Percentiles rank a stretch among this genome's conserved stretches.
These are phyloP conservation scores for Xanthoceras sorbifolium DNA, from an alignment of 345 rosid genomes.

Conservation along the genomic window DNA sequence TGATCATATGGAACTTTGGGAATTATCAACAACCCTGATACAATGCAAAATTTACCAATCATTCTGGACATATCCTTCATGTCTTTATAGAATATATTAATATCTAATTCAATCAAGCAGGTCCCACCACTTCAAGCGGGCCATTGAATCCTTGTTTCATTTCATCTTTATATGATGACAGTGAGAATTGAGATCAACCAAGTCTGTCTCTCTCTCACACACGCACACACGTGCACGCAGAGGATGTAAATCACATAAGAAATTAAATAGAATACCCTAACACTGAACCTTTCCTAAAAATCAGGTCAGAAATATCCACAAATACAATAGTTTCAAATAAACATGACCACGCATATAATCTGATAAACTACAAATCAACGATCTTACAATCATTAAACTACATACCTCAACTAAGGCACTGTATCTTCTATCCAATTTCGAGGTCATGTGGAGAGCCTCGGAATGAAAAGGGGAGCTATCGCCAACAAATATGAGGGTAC, in stretches of 20 bases:
- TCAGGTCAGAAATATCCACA: background rate
- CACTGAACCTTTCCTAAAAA: background rate
- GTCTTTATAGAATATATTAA: background rate
- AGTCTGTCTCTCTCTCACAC: background rate
- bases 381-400: background rate
- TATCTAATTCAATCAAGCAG: background rate
- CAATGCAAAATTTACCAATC: background rate
- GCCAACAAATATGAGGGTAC: slow-evolving; percentile 86
- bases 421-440: slow-evolving; percentile 80
- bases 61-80: background rate
- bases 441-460: slow-evolving; percentile 80
- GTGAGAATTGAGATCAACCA: background rate
- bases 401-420: slow-evolving; percentile 96
- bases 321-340: background rate
- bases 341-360: background rate
- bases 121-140: background rate
- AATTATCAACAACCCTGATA: background rate
- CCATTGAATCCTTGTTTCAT: background rate
- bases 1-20: background rate
- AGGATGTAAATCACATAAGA: background rate
- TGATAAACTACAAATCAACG: background rate
- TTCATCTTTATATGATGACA: background rate
- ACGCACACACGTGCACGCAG: background rate
- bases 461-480: slow-evolving; percentile 88
- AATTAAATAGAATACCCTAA: background rate